These are phyloP conservation scores for Ophiostoma fasciatum DNA, from an alignment of 2,329 filamentous ascomycete species.

Conservation along the genomic window DNA sequence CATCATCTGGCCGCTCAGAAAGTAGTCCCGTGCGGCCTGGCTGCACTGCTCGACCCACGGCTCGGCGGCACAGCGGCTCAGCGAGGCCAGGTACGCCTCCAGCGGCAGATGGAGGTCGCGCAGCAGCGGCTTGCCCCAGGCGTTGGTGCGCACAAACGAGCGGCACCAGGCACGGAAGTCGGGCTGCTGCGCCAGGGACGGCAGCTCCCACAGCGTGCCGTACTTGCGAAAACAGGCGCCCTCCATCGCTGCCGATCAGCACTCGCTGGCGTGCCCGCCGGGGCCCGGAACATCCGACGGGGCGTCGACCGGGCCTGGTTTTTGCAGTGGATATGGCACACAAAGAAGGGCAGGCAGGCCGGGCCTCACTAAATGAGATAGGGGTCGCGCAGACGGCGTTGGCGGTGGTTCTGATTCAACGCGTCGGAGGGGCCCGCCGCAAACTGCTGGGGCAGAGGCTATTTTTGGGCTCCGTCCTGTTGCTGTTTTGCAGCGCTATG, in stretches of 20 bases:
- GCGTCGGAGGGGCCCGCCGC: too few relatives aligned
- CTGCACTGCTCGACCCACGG: background rate
- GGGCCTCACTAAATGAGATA: slow-evolving; percentile 1
- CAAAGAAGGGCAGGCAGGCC: slow-evolving; percentile 1
- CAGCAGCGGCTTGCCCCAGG: background rate
- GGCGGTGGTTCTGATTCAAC: background rate
- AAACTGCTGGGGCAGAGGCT: too few relatives aligned
- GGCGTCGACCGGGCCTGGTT: background rate
- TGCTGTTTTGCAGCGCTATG: too few relatives aligned
- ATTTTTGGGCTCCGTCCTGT: too few relatives aligned
- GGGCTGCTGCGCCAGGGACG: background rate
- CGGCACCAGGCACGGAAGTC: slow-evolving; percentile 1
- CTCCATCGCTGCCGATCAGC: background rate
- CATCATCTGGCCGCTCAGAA: background rate
- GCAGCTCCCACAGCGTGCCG: background rate
- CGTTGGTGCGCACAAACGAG: slow-evolving; percentile 1
- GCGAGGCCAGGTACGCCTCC: background rate
- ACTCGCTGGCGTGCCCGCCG: background rate
- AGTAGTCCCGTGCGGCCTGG: background rate
- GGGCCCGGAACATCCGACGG: background rate
- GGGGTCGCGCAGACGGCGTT: background rate
- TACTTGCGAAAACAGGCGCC: background rate
- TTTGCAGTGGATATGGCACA: background rate
- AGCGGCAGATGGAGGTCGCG: background rate
- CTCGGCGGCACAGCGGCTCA: background rate